Conservation (phyloP, 345 rosid species). For the Leavenworthia alabamica region DNA sequence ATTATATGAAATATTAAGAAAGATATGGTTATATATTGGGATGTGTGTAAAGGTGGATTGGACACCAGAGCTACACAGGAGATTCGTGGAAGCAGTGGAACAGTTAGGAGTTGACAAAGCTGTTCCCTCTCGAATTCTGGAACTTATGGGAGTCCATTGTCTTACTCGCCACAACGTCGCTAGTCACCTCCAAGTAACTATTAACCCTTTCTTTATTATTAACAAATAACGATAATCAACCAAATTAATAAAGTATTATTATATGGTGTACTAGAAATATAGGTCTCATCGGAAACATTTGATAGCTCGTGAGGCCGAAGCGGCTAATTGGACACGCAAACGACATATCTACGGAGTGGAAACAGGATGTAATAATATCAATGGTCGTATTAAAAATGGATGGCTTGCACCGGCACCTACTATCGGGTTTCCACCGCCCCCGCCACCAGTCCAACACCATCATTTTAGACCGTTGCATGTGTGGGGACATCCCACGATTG, state of each 20-base stretch:
- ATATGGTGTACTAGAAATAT: slow-evolving; percentile 48
- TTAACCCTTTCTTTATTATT: neutral
- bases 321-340: slow-evolving; percentile 68
- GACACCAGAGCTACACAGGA: slow-evolving; percentile 92
- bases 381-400: slow-evolving; percentile 35
- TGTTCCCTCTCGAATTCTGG: slow-evolving; percentile 88
- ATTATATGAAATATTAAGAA: neutral
- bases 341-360: slow-evolving; percentile 55
- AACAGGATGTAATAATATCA: slow-evolving; percentile 13
- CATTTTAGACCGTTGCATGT: slow-evolving; percentile 74
- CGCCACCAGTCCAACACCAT: slow-evolving; percentile 42
- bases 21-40: neutral
- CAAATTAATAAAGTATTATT: neutral
- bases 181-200: slow-evolving; percentile 86
- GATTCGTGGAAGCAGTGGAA: slow-evolving; percentile 94
- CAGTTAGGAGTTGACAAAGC: slow-evolving; percentile 96
- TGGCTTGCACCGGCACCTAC: slow-evolving; percentile 52
- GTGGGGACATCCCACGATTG: slow-evolving; percentile 85
- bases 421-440: slow-evolving; percentile 48
- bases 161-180: slow-evolving; percentile 98
- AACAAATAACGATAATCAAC: neutral
- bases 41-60: slow-evolving; percentile 75
- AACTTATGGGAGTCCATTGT: slow-evolving; percentile 81
- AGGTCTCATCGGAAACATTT: slow-evolving; percentile 83
- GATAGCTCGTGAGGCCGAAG: slow-evolving; percentile 79